Evolutionary conservation across 495 filamentous ascomycete species (phyloP).

Genomic region (Cladorrhinum samala): DNA sequence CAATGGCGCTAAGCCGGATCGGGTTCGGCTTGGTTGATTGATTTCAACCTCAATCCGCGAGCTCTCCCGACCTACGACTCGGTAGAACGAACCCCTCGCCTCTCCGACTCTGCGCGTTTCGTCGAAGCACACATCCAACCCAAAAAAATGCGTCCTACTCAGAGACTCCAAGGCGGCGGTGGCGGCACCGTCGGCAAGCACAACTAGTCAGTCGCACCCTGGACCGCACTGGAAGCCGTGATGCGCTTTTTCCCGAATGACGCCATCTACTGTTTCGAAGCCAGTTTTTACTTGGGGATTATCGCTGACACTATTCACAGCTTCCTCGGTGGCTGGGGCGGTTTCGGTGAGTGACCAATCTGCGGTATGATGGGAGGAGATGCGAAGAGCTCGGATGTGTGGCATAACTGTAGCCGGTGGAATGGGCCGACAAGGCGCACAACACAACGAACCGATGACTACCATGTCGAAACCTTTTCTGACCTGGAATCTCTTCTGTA

Average conservation of each 20-base stretch:
- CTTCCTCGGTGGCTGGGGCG: constrained; percentile 80
- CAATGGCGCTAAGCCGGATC: constrained; percentile 30
- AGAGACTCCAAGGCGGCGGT: constrained; percentile 46
- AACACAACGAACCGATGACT: neutral
- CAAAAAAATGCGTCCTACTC: constrained; percentile 63
- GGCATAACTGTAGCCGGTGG: neutral
- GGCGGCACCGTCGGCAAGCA: constrained; percentile 56
- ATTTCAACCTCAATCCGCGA: constrained; percentile 25
- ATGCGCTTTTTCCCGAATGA: constrained; percentile 19
- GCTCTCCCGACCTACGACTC: constrained; percentile 17
- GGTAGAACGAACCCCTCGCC: constrained; percentile 25
- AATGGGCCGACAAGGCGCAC: neutral
- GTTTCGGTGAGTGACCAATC: constrained; percentile 59
- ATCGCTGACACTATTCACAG: constrained; percentile 46
- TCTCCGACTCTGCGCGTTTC: constrained; percentile 9
- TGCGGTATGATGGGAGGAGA: neutral
- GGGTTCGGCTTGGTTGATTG: constrained; percentile 32
- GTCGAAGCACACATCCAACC: constrained; percentile 20
- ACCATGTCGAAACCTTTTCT: constrained; percentile 12
- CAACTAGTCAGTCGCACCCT: constrained; percentile 56
- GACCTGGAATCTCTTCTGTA: constrained; percentile 14
- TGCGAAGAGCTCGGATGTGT: neutral
- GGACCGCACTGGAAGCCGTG: neutral
- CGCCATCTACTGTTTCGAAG: neutral
- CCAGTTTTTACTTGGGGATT: neutral